Evolutionary conservation across 176 grass and related monocot species (phyloP).

Genomic region (Oryza coarctata): DNA sequence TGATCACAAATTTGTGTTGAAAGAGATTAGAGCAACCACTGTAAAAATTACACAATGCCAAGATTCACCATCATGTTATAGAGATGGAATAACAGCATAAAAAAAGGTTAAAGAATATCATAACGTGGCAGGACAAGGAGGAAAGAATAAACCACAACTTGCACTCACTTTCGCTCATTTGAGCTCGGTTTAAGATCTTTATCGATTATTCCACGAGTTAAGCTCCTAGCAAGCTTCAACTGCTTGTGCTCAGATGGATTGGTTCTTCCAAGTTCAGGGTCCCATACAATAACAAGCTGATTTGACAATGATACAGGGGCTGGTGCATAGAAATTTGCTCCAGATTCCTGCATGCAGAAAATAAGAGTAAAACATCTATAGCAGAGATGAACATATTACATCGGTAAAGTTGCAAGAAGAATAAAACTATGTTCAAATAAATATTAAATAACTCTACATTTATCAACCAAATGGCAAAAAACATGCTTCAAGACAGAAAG

Average conservation of each 20-base stretch:
- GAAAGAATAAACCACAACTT: constrained; percentile 27
- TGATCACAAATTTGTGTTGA: constrained; percentile 12
- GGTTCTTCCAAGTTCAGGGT: constrained; percentile 82
- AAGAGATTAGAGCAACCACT: constrained; percentile 5
- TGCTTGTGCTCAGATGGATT: constrained; percentile 98
- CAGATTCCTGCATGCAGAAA: constrained; percentile 65
- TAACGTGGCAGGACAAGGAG: neutral
- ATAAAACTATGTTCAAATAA: neutral
- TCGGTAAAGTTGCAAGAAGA: neutral
- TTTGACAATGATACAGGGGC: constrained; percentile 74
- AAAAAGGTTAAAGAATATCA: constrained; percentile 11
- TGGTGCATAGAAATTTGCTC: constrained; percentile 71
- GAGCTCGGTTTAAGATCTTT: constrained; percentile 94
- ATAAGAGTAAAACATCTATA: neutral
- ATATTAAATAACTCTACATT: neutral
- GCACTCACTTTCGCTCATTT: constrained; percentile 79
- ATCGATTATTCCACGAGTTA: constrained; percentile 96
- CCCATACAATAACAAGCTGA: constrained; percentile 85
- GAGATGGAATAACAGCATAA: constrained; percentile 6
- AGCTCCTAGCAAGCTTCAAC: constrained; percentile 85
- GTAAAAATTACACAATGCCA: neutral
- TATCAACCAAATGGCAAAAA: neutral
- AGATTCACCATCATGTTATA: constrained; percentile 8
- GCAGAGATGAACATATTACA: neutral
- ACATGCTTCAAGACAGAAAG: neutral